Conservation (phyloP, 345 rosid species). For the Raphanus sativus region DNA sequence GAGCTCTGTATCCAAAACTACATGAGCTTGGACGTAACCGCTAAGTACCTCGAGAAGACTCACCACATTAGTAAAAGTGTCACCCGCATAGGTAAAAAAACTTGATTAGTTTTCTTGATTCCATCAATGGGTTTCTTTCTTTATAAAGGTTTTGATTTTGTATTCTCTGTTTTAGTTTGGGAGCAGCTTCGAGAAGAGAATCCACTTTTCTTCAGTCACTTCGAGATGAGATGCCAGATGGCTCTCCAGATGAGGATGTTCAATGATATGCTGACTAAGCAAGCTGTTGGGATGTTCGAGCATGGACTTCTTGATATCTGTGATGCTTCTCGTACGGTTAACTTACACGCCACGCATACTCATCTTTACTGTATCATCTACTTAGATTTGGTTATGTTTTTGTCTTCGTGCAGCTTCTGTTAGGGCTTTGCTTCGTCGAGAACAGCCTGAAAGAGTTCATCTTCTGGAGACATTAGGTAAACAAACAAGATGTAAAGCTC, state of each 20-base stretch:
- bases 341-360: background rate
- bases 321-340: background rate
- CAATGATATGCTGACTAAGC: background rate
- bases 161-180: slow-evolving; percentile 16
- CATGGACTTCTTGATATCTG: background rate
- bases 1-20: background rate
- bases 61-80: background rate
- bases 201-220: background rate
- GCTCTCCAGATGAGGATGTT: background rate
- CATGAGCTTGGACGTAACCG: slow-evolving; percentile 12
- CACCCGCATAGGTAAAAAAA: background rate
- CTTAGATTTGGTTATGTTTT: background rate
- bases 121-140: background rate
- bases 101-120: background rate
- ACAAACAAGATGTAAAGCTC: background rate
- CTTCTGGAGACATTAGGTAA: background rate
- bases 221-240: background rate
- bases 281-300: background rate
- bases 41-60: background rate
- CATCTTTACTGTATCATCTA: background rate
- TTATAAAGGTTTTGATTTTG: background rate
- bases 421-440: background rate
- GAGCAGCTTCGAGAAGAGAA: slow-evolving; percentile 9
- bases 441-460: background rate
- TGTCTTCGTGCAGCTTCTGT: background rate